A percentile compares a stretch with the other conserved stretches of the same genome.
These are phyloP conservation scores for Rhizopus delemar DNA, from an alignment of 371 early-diverging fungal genomes.

Conservation along the genomic window DNA sequence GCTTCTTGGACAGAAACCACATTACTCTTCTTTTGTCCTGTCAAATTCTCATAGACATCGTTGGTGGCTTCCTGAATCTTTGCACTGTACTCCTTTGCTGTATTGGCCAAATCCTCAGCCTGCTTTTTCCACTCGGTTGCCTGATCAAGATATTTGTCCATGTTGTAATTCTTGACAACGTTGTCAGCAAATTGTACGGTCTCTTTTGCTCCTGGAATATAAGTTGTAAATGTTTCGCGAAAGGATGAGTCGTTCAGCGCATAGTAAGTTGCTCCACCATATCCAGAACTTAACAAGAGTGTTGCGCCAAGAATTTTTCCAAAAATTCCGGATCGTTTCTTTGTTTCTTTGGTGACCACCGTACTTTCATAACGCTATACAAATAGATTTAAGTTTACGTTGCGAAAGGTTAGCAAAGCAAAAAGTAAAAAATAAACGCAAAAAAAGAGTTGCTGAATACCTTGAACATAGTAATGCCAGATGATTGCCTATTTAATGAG, in stretches of 20 bases:
- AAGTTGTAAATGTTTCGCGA: conserved; percentile 15
- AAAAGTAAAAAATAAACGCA: background rate
- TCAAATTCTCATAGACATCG: conserved; percentile 24
- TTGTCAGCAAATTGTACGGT: conserved; percentile 26
- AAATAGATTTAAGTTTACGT: background rate
- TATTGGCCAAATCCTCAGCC: conserved; percentile 21
- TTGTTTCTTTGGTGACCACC: conserved; percentile 6
- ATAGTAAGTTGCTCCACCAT: conserved; percentile 23
- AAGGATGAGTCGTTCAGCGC: conserved; percentile 16
- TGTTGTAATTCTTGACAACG: conserved; percentile 21
- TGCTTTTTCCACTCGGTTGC: conserved; percentile 17
- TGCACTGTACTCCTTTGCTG: conserved; percentile 16
- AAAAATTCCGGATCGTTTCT: background rate
- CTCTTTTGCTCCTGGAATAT: conserved; percentile 23
- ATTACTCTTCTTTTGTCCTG: conserved; percentile 23
- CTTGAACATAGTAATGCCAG: too few relatives aligned
- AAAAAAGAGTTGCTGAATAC: background rate
- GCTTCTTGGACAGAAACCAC: background rate
- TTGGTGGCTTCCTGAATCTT: conserved; percentile 26
- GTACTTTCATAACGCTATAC: conserved; percentile 26
- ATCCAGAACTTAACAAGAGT: conserved; percentile 7
- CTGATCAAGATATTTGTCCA: conserved; percentile 13
- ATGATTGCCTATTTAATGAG: too few relatives aligned
- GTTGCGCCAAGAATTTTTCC: conserved; percentile 6
- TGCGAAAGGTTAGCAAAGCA: background rate